Base-by-base conservation (phyloP, 2,329 filamentous ascomycete genomes). In the Aspergillus sp. region DNA sequence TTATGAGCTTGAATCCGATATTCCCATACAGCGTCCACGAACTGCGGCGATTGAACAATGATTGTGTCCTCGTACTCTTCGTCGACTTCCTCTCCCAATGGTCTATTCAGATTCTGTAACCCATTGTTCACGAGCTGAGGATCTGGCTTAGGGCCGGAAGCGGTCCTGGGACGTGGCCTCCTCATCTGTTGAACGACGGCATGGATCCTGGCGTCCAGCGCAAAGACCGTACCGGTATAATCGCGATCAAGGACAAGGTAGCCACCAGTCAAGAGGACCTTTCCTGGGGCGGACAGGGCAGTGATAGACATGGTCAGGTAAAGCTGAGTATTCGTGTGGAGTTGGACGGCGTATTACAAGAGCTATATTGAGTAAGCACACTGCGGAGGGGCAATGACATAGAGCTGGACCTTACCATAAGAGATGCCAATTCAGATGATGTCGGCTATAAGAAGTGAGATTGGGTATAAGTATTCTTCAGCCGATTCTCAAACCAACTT, bases 191-290 rank as follows among this genome's bases (percentile, higher is more conserved):
- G 74, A 39, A 83, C 75, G 52, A 77, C 65, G 39, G 81, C 77
- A 62, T 84, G 81, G 30, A 85, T 83, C 48, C 82, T 73, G 41
- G 82, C 81, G 63, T 83, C 75, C 44, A 85, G 75, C 27, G 80
- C 81, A 58, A 84, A 83, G 3, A 84, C 81, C 15, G 83, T 74
- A 32, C 85, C 91, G 3, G 86, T 93, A 70, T 96, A 90, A 52
- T 80, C 76, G 52, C 88, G 83, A 73, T 97, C 91, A 41, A 98
- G 83, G 19, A 96, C 91, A 41, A 97, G 83, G 70, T 97, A 98
- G 52, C 93, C 93, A 54, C 93, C 93, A 3, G 91, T 89, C 46
- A 97, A 80, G 55, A 98, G 81, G 51, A 98, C 93, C 75, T 98
- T 98, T 59, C 93, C 93, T 15, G 93, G 93, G 19, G 93, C 91